Evolutionary conservation across 2,329 filamentous ascomycete genomes (phyloP).

Genomic region (Paecilomyces sp.): DNA sequence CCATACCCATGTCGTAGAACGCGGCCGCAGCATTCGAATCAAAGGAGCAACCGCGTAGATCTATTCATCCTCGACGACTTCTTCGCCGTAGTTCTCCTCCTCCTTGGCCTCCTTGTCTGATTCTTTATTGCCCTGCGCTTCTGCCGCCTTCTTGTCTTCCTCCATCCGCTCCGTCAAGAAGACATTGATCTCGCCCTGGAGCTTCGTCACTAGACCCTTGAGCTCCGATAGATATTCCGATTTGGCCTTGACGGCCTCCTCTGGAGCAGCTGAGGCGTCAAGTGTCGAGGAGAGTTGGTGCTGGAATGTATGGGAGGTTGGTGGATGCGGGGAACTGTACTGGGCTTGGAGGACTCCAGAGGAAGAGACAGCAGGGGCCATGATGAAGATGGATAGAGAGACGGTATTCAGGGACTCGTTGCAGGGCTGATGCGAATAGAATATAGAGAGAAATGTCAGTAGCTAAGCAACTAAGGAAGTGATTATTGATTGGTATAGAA

Average conservation of each 20-base stretch:
- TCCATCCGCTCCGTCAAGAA: slow-evolving; percentile 58
- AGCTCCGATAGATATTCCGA: slow-evolving; percentile 48
- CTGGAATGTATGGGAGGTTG: slow-evolving; percentile 22
- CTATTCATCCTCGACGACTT: slow-evolving; percentile 60
- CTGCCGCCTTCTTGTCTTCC: slow-evolving; percentile 45
- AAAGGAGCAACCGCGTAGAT: not conserved
- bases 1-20: not conserved
- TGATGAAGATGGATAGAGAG: not conserved
- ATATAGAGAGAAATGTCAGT: no score
- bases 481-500: not conserved
- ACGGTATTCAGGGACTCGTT: not conserved
- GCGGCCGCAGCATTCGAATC: not conserved
- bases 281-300: slow-evolving; percentile 20
- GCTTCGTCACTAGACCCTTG: slow-evolving; percentile 38
- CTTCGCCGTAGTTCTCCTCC: slow-evolving; percentile 71
- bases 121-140: slow-evolving; percentile 23
- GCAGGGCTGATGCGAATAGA: not conserved
- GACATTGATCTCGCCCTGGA: slow-evolving; percentile 54
- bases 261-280: slow-evolving; percentile 9
- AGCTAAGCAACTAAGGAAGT: no score
- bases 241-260: slow-evolving; percentile 33
- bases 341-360: slow-evolving; percentile 13
- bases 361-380: not conserved
- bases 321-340: slow-evolving; percentile 20
- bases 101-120: slow-evolving; percentile 36